Percentiles rank a stretch among this genome's conserved stretches.
Evolutionary conservation across 805 yeast species (phyloP).

Genomic region (Cyberlindnera sargentensis): DNA sequence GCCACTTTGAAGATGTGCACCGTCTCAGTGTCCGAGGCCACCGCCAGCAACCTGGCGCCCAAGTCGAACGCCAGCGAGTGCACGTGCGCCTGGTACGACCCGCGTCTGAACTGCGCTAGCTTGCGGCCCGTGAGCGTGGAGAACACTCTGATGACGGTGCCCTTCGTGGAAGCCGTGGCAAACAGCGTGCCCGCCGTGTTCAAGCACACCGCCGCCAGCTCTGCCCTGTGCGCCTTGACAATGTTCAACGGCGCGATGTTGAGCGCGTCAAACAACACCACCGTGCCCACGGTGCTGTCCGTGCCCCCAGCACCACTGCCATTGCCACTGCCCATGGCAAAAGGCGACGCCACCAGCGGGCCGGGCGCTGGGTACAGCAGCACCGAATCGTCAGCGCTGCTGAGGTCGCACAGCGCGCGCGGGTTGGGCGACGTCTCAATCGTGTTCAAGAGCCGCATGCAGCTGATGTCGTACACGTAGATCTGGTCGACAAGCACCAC

Average conservation of each 20-base stretch:
- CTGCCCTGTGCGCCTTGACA: constrained; percentile 80
- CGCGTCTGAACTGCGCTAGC: constrained; percentile 72
- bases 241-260: constrained; percentile 71
- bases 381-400: constrained; percentile 39
- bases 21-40: constrained; percentile 57
- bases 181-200: constrained; percentile 71
- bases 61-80: constrained; percentile 45
- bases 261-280: constrained; percentile 72
- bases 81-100: constrained; percentile 57
- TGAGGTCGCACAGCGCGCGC: constrained; percentile 24
- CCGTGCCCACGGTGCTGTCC: constrained; percentile 22
- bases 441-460: constrained; percentile 74
- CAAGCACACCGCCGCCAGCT: constrained; percentile 58
- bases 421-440: constrained; percentile 50
- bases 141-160: constrained; percentile 84
- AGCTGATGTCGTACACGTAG: constrained; percentile 82
- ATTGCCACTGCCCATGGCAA: constrained; percentile 1
- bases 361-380: constrained; percentile 50
- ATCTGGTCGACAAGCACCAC: constrained; percentile 78
- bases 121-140: constrained; percentile 48
- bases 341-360: constrained; percentile 19
- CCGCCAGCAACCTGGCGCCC: constrained; percentile 44
- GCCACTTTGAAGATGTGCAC: constrained; percentile 53
- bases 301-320: not conserved
- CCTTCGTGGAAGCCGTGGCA: constrained; percentile 87